Evolutionary conservation across 2,329 filamentous ascomycete species (phyloP), one percentile per base, ranked within the genome.

Genomic region (Aspergillus luchuensis): DNA sequence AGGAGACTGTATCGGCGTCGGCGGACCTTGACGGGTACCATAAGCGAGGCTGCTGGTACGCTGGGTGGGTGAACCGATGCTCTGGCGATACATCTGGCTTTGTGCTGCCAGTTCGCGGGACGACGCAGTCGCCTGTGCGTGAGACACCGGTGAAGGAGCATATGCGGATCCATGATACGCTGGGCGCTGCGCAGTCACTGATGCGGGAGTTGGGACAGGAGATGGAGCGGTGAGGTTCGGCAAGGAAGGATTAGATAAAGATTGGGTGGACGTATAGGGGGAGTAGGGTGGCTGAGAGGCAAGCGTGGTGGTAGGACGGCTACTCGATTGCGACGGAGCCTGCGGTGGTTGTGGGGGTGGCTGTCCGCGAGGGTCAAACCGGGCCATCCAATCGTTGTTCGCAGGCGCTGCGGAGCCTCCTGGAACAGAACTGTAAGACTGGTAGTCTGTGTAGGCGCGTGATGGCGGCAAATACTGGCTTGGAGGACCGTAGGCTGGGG

Each of bases 381-480:
- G 72, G 48, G 76, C 74, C 70, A 78, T 76, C 77, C 77, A 79
- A 59, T 79, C 77, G 57, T 74, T 74, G 56, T 67, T 75, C 8
- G 71, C 66, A 5, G 74, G 66, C 13, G 70, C 55, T 30, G 66
- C 67, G 8, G 74, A 66, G 39, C 66, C 56, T 15, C 66, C 70
- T 17, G 71, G 57, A 13, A 70, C 59, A 17, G 72, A 62, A 5
- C 67, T 66, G 50, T 76, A 77, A 7, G 67, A 63, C 21, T 67
- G 59, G 49, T 77, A 77, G 3, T 77, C 76, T 1, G 71, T 43
- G 47, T 76, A 77, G 4, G 66, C 58, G 38, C 74, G 74, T 13
- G 72, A 67, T 1, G 67, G 65, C 45, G 71, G 66, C 36, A 69
- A 61, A 57, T 73, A 74, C 57, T 69, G 69, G 51, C 56, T 68